Percentiles rank a stretch among this genome's conserved stretches.
Evolutionary conservation across 208 protist species (phyloP).

Genomic region (Leishmania mexicana): DNA sequence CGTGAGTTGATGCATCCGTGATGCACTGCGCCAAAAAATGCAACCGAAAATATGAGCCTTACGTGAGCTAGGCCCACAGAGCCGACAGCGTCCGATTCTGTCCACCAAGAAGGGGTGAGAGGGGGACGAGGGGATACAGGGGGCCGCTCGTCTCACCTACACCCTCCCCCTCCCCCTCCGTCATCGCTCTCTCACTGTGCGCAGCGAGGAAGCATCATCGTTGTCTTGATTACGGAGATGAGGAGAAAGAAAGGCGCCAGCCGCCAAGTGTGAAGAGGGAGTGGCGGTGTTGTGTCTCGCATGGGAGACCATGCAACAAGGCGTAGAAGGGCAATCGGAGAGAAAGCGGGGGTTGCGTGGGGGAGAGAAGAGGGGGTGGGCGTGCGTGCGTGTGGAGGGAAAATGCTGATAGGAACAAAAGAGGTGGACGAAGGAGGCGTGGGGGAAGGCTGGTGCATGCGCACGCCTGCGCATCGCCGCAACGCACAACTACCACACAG

Average conservation of each 20-base stretch:
- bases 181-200: not conserved
- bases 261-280: not conserved
- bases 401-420: not conserved
- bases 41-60: not conserved
- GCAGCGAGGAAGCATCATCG: not conserved
- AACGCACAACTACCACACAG: not conserved
- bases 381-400: not conserved
- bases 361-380: not conserved
- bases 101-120: not conserved
- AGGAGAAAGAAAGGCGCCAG: not conserved
- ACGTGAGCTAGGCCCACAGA: not conserved
- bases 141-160: not conserved
- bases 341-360: not conserved
- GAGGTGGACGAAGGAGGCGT: not conserved
- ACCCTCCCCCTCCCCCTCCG: not conserved
- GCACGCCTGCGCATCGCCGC: not conserved
- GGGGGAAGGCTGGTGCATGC: not conserved
- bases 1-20: not conserved
- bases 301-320: not conserved
- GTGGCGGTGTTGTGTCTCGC: not conserved
- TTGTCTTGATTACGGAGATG: not conserved
- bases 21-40: not conserved
- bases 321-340: not conserved
- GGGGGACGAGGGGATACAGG: not conserved
- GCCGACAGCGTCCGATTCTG: not conserved